These are phyloP conservation scores for Talaromyces wortmannii DNA, from an alignment of 495 filamentous ascomycete species.

Conservation along the genomic window DNA sequence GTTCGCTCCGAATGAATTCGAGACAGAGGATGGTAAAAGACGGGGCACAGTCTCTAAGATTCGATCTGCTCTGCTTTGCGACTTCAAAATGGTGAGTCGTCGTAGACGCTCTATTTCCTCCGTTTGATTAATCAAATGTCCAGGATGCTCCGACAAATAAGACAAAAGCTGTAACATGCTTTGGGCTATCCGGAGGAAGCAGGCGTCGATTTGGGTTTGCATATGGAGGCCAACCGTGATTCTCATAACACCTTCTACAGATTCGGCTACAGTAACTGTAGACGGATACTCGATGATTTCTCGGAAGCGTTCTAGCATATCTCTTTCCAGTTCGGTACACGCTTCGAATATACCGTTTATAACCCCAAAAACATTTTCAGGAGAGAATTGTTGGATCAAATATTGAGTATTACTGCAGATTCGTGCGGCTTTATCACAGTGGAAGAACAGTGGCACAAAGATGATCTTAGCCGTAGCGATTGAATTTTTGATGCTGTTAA, in stretches of 20 bases:
- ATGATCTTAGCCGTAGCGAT: background rate
- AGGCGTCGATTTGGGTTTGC: background rate
- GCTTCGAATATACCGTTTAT: background rate
- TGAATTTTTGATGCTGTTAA: background rate
- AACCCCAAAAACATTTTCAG: background rate
- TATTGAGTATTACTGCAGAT: background rate
- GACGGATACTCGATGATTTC: background rate
- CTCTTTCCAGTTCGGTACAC: background rate
- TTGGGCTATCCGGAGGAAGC: background rate
- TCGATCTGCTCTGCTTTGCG: background rate
- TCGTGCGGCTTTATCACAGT: background rate
- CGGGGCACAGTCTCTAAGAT: background rate
- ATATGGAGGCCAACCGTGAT: background rate
- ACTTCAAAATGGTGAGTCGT: background rate
- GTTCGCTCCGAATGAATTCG: background rate
- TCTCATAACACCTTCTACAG: background rate
- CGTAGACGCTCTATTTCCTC: background rate
- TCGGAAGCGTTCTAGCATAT: background rate
- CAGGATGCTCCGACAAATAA: background rate
- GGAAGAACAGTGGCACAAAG: background rate
- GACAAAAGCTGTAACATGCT: background rate
- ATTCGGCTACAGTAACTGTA: background rate
- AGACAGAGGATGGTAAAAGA: background rate
- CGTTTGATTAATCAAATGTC: background rate
- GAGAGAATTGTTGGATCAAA: background rate